These are phyloP conservation scores for Collybiopsis confluens DNA, from an alignment of 768 basidiomycete species.

Conservation along the genomic window DNA sequence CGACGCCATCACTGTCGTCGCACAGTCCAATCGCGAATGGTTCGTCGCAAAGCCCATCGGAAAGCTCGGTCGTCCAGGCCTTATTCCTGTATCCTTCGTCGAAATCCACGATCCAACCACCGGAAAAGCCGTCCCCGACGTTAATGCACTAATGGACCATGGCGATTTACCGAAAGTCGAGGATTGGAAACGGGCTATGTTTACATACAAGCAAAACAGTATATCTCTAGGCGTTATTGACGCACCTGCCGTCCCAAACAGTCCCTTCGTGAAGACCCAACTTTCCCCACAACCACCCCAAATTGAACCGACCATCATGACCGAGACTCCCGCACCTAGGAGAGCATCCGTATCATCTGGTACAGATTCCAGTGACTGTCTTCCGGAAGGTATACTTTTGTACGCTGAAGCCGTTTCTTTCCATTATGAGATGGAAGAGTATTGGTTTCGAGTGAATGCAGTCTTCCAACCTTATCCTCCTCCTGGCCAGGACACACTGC, in stretches of 20 bases:
- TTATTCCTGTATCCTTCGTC: conserved; percentile 97
- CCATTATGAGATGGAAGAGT: conserved; percentile 93
- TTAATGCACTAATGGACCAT: conserved; percentile 74
- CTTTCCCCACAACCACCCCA: conserved; percentile 16
- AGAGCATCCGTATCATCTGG: conserved; percentile 27
- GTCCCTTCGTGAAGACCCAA: conserved; percentile 29
- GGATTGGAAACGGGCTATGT: conserved; percentile 96
- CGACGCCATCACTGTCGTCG: conserved; percentile 94
- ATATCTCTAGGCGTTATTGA: conserved; percentile 94
- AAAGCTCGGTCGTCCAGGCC: conserved; percentile 87
- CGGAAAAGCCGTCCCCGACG: conserved; percentile 70
- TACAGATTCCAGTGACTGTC: conserved; percentile 38
- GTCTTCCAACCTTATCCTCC: conserved; percentile 79
- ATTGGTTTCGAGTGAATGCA: conserved; percentile 95
- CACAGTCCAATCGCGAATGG: conserved; percentile 99
- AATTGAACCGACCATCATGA: conserved; percentile 16
- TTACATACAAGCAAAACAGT: conserved; percentile 93
- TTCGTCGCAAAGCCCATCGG: conserved; percentile 99
- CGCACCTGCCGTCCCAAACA: conserved; percentile 39
- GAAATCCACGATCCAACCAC: conserved; percentile 93
- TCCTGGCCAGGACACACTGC: conserved; percentile 50
- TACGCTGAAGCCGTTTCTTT: conserved; percentile 92
- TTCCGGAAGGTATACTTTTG: conserved; percentile 81
- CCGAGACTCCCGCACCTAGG: conserved; percentile 23
- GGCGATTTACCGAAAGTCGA: conserved; percentile 95